These are phyloP conservation scores for Chaetomium strumarium DNA, from an alignment of 2,329 filamentous ascomycete species.

Conservation along the genomic window DNA sequence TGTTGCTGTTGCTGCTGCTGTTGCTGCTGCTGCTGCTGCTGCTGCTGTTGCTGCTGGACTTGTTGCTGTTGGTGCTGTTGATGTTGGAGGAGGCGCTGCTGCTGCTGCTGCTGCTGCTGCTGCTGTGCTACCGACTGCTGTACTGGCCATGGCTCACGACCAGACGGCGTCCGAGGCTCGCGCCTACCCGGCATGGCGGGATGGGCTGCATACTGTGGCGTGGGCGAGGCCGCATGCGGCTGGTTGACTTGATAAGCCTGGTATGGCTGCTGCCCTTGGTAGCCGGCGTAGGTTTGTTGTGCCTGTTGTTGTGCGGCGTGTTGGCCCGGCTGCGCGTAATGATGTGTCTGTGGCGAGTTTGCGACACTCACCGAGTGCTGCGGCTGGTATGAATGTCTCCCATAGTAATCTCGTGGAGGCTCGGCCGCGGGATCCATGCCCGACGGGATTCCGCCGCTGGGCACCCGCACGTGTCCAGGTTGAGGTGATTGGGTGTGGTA, in stretches of 20 bases:
- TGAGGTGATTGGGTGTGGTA: slow-evolving; percentile 46
- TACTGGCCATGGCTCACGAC: slow-evolving; percentile 35
- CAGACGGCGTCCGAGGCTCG: slow-evolving; percentile 35
- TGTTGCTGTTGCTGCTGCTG: slow-evolving; percentile 17
- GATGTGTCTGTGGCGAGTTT: slow-evolving; percentile 28
- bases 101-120: slow-evolving; percentile 14
- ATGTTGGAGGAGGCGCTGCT: slow-evolving; percentile 2
- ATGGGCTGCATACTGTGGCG: slow-evolving; percentile 50
- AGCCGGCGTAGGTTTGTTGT: slow-evolving; percentile 24
- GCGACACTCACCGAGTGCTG: slow-evolving; percentile 29
- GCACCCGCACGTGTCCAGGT: slow-evolving; percentile 39
- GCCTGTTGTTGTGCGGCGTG: slow-evolving; percentile 19
- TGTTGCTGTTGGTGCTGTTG: slow-evolving; percentile 15
- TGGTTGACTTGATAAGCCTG: slow-evolving; percentile 35
- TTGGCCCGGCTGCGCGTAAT: slow-evolving; percentile 22
- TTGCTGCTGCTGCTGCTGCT: slow-evolving; percentile 21
- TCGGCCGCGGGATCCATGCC: slow-evolving; percentile 35
- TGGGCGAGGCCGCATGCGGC: slow-evolving; percentile 43
- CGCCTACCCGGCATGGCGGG: slow-evolving; percentile 38
- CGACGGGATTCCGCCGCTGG: slow-evolving; percentile 39
- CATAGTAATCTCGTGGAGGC: slow-evolving; percentile 44
- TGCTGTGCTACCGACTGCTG: slow-evolving; percentile 21
- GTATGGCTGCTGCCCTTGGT: slow-evolving; percentile 29
- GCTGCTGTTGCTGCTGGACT: slow-evolving; percentile 17
- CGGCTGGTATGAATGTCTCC: slow-evolving; percentile 30